phyloP scores from a whole-genome alignment of 2,329 filamentous ascomycete species.

The Tolypocladium guangdongense region DNA sequence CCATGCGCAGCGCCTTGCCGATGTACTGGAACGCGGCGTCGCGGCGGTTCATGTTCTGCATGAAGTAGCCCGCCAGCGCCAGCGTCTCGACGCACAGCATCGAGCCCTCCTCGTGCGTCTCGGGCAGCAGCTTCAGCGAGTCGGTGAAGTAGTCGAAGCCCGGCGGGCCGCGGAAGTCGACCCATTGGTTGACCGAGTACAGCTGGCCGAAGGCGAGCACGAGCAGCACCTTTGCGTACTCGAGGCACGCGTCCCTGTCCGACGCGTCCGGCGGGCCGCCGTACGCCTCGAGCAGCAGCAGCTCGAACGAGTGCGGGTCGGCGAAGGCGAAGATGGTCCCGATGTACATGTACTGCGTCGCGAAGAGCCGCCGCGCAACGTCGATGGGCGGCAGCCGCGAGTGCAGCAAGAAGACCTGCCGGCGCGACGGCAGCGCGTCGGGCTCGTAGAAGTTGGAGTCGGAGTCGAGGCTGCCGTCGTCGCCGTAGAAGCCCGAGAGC shows the following conservation, averaged over 20 bases:
- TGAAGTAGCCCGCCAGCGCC: conserved; percentile 42
- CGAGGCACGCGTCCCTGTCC: conserved; percentile 35
- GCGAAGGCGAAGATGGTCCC: conserved; percentile 46
- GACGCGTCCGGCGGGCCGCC: conserved; percentile 26
- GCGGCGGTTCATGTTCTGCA: conserved; percentile 44
- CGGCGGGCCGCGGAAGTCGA: conserved; percentile 38
- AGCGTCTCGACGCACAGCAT: conserved; percentile 44
- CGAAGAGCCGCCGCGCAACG: conserved; percentile 37
- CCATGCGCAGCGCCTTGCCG: conserved; percentile 44
- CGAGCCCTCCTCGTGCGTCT: conserved; percentile 43
- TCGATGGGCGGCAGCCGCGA: conserved; percentile 36
- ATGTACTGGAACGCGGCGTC: conserved; percentile 45
- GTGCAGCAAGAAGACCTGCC: conserved; percentile 10
- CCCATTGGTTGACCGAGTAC: conserved; percentile 47
- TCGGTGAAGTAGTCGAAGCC: conserved; percentile 44
- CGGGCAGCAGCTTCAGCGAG: conserved; percentile 39
- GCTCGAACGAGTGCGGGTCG: conserved; percentile 34
- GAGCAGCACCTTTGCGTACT: conserved; percentile 39
- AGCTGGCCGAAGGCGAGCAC: conserved; percentile 44
- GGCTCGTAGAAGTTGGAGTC: conserved; percentile 23
- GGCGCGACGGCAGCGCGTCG: conserved; percentile 20
- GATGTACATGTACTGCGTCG: conserved; percentile 43
- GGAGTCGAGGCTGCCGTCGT: conserved; percentile 20
- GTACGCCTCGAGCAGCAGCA: conserved; percentile 32
- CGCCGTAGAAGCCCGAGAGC: conserved; percentile 20